These are phyloP conservation scores for Alternaria viburni DNA, from an alignment of 2,329 filamentous ascomycete species.

Conservation along the genomic window DNA sequence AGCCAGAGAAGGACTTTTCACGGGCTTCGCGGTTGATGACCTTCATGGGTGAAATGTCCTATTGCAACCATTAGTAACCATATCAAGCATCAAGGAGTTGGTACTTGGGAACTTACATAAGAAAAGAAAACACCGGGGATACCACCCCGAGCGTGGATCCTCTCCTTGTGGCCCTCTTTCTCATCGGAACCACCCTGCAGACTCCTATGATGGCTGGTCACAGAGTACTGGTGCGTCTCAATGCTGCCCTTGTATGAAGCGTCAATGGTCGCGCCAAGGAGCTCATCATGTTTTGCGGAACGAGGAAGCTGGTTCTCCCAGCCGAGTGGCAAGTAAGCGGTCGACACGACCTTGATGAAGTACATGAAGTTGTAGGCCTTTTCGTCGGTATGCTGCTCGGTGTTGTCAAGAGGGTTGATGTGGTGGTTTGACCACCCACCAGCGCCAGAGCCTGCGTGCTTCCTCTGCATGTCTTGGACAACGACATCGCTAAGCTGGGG, in stretches of 20 bases:
- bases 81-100: not conserved
- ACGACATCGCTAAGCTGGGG: slow-evolving; percentile 83
- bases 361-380: slow-evolving; percentile 97
- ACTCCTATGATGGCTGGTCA: slow-evolving; percentile 94
- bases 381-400: slow-evolving; percentile 77
- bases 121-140: slow-evolving; percentile 99
- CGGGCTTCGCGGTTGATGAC: slow-evolving; percentile 95
- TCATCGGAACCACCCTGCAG: slow-evolving; percentile 82
- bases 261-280: slow-evolving; percentile 51
- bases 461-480: slow-evolving; percentile 47
- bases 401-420: slow-evolving; percentile 85
- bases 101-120: slow-evolving; percentile 70
- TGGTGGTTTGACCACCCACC: slow-evolving; percentile 85
- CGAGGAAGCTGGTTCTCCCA: slow-evolving; percentile 68
- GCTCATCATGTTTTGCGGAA: slow-evolving; percentile 56
- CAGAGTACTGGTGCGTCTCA: slow-evolving; percentile 98
- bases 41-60: slow-evolving; percentile 99
- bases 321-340: slow-evolving; percentile 89
- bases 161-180: slow-evolving; percentile 88
- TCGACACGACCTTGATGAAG: slow-evolving; percentile 97
- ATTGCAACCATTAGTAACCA: slow-evolving; percentile 15
- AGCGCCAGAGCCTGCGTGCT: slow-evolving; percentile 63
- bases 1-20: slow-evolving; percentile 87
- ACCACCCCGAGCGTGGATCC: slow-evolving; percentile 85
- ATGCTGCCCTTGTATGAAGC: slow-evolving; percentile 78